These are phyloP conservation scores for Raffaelea ambrosiae DNA, from an alignment of 2,329 filamentous ascomycete species.

Conservation along the genomic window DNA sequence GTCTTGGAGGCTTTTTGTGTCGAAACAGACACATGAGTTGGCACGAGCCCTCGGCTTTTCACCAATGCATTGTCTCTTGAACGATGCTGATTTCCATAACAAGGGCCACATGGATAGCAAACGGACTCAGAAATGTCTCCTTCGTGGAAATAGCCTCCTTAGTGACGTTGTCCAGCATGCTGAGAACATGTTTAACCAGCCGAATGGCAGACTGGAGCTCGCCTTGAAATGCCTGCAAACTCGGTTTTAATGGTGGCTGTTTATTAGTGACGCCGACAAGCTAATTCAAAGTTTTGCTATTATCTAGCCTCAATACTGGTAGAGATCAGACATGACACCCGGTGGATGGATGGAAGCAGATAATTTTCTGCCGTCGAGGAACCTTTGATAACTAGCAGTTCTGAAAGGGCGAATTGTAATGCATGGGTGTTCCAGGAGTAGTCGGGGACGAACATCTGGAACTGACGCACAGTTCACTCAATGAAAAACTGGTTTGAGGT, in stretches of 20 bases:
- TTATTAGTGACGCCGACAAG: too few species aligned
- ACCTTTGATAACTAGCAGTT: slow-evolving; percentile 7
- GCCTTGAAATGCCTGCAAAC: slow-evolving; percentile 6
- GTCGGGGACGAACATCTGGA: slow-evolving; percentile 10
- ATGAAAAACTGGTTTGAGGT: slow-evolving; percentile 7
- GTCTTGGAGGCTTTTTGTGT: too few species aligned
- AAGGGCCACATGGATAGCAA: slow-evolving; percentile 9
- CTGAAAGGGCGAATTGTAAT: slow-evolving; percentile 9
- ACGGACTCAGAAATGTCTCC: slow-evolving; percentile 7
- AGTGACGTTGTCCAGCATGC: slow-evolving; percentile 1
- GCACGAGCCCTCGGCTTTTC: too few species aligned
- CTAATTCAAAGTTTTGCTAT: too few species aligned
- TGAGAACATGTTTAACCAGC: slow-evolving; percentile 8
- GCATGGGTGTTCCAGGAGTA: slow-evolving; percentile 11
- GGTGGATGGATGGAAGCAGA: slow-evolving; percentile 4
- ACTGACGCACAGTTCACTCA: slow-evolving; percentile 6
- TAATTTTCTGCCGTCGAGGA: slow-evolving; percentile 1
- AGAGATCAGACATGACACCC: slow-evolving; percentile 10
- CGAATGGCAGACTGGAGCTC: slow-evolving; percentile 8
- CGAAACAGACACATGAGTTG: too few species aligned
- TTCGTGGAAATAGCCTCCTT: slow-evolving; percentile 3
- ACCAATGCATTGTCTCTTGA: too few species aligned
- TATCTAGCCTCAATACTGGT: slow-evolving; percentile 8
- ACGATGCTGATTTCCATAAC: too few species aligned
- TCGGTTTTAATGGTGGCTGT: too few species aligned